A percentile compares a stretch with the other conserved stretches of the same genome.
phyloP scores from a whole-genome alignment of 73 alveolate species.

The Tetrahymena elliotti region DNA sequence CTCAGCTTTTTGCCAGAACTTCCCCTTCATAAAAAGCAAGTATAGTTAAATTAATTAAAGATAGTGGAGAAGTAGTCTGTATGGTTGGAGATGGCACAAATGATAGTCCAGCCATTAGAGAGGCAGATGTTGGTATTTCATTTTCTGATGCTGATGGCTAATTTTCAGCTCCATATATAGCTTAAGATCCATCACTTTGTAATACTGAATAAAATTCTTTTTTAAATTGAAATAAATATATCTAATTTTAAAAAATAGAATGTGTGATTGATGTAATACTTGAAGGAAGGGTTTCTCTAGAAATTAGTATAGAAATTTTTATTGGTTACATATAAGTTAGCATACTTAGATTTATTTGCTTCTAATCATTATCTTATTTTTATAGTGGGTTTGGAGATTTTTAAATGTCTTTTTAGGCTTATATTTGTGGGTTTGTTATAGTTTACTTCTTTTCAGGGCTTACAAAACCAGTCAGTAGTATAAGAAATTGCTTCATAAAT shows the following conservation, averaged over 20 bases:
- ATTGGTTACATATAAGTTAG: neutral
- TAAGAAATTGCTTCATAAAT: neutral
- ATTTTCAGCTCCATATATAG: slow-evolving; percentile 39
- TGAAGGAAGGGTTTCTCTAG: neutral
- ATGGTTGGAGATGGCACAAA: slow-evolving; percentile 94
- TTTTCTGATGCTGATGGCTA: slow-evolving; percentile 37
- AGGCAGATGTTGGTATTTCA: slow-evolving; percentile 60
- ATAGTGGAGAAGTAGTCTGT: slow-evolving; percentile 50
- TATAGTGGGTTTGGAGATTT: neutral
- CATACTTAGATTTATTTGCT: neutral
- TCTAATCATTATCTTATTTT: neutral
- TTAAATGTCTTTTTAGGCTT: neutral
- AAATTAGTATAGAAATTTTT: neutral
- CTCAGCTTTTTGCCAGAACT: slow-evolving; percentile 78
- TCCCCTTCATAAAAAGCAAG: slow-evolving; percentile 80
- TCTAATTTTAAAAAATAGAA: neutral
- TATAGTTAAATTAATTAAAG: slow-evolving; percentile 57
- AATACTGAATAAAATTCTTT: no score
- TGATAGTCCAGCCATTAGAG: slow-evolving; percentile 85
- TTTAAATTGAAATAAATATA: neutral
- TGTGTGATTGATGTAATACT: neutral
- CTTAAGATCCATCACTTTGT: neutral
- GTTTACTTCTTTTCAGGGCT: neutral
- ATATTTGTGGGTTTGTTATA: neutral
- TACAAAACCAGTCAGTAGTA: neutral